A percentile compares a stretch with the other conserved stretches of the same genome.
Conservation (phyloP, 148 eudicot genomes). For the Cornus florida region DNA sequence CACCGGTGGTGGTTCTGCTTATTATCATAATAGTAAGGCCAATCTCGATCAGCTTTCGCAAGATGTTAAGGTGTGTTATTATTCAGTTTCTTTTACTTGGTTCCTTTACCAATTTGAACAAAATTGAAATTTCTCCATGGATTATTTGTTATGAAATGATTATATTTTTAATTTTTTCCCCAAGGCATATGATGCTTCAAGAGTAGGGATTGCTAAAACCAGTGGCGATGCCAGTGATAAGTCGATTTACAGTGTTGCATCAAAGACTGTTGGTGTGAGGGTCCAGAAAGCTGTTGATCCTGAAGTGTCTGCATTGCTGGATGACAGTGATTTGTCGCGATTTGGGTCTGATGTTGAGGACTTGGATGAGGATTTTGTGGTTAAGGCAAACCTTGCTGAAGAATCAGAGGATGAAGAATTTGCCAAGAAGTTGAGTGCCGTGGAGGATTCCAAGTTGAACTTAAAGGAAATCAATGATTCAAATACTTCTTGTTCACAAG, state of each 20-base stretch:
- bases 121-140: no score
- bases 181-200: conserved; percentile 95
- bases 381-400: conserved; percentile 63
- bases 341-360: conserved; percentile 83
- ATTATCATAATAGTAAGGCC: conserved; percentile 74
- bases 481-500: conserved; percentile 18
- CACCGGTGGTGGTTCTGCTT: conserved; percentile 72
- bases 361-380: conserved; percentile 91
- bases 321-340: conserved; percentile 60
- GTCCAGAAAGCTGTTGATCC: conserved; percentile 79
- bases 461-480: conserved; percentile 16
- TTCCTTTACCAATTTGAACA: no score
- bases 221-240: conserved; percentile 50
- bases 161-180: conserved; percentile 5
- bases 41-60: conserved; percentile 51
- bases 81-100: not conserved
- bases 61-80: conserved; percentile 74
- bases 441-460: conserved; percentile 22
- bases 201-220: conserved; percentile 42
- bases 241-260: conserved; percentile 61
- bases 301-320: conserved; percentile 71
- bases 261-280: conserved; percentile 62
- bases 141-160: no score
- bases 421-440: conserved; percentile 26
- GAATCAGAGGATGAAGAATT: conserved; percentile 35